Percentiles rank a stretch among this genome's conserved stretches.
Conservation (phyloP, 345 rosid species). For the Cardiospermum halicacabum region DNA sequence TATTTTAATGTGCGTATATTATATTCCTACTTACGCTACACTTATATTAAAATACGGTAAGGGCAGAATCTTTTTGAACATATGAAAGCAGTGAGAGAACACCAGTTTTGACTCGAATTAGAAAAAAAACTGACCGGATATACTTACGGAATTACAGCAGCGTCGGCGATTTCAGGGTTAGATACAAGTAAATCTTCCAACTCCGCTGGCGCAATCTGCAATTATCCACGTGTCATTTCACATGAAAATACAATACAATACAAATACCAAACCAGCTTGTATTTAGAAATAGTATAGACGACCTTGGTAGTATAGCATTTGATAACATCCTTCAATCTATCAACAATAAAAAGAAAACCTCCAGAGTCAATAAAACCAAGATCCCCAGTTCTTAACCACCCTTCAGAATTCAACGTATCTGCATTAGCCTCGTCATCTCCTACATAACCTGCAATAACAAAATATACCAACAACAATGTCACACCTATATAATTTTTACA, state of each 20-base stretch:
- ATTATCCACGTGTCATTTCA: neutral
- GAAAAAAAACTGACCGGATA: neutral
- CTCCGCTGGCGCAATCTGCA: conserved; percentile 88
- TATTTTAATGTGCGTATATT: no score
- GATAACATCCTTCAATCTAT: conserved; percentile 81
- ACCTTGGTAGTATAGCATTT: conserved; percentile 94
- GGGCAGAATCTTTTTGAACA: no score
- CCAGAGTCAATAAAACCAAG: conserved; percentile 68
- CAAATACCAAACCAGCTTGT: neutral
- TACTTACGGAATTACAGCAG: conserved; percentile 83
- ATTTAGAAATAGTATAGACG: neutral
- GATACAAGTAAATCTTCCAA: conserved; percentile 73
- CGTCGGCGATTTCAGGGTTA: conserved; percentile 68
- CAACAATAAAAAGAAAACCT: conserved; percentile 68
- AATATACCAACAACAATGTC: no score
- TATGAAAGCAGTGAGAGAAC: no score
- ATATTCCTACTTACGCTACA: no score
- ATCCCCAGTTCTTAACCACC: conserved; percentile 95
- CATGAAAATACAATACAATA: no score
- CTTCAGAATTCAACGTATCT: conserved; percentile 69
- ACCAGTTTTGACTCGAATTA: neutral
- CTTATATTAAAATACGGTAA: no score
- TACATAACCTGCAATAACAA: conserved; percentile 62
- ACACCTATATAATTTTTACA: no score
- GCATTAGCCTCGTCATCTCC: conserved; percentile 79